A percentile compares a stretch with the other conserved stretches of the same genome.
Evolutionary conservation across 2,329 filamentous ascomycete genomes (phyloP).

Genomic region (Hortaea werneckii): DNA sequence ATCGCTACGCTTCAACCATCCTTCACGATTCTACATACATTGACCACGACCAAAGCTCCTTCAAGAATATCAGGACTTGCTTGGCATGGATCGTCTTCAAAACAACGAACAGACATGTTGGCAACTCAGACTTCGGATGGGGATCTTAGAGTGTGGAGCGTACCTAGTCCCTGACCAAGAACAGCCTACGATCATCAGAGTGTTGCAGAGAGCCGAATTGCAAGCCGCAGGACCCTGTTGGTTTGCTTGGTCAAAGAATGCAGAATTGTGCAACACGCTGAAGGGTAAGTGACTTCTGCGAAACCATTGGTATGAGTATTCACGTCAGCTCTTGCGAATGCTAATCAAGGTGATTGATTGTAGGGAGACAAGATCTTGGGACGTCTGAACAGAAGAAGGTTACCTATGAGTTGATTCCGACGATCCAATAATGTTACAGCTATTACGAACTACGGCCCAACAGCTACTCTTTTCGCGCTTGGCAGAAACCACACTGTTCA

Average conservation of each 20-base stretch:
- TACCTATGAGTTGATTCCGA: conserved; percentile 79
- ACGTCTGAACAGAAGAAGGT: conserved; percentile 97
- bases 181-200: conserved; percentile 71
- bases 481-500: conserved; percentile 82
- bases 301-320: background rate
- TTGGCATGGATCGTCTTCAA: conserved; percentile 94
- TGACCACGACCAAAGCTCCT: conserved; percentile 72
- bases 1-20: conserved; percentile 81
- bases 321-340: background rate
- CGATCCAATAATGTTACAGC: conserved; percentile 70
- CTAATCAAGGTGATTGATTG: too few relatives aligned
- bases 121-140: conserved; percentile 86
- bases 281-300: conserved; percentile 64
- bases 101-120: conserved; percentile 96
- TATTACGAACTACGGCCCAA: conserved; percentile 82
- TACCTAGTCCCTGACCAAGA: conserved; percentile 68
- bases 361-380: conserved; percentile 85
- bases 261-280: conserved; percentile 82
- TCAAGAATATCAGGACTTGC: conserved; percentile 78
- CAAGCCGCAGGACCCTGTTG: conserved; percentile 71
- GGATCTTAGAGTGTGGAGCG: conserved; percentile 91
- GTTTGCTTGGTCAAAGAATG: conserved; percentile 98
- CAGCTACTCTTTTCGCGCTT: conserved; percentile 84
- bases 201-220: conserved; percentile 70
- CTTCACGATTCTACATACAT: conserved; percentile 87